Conservation (phyloP, 2,329 filamentous ascomycete genomes). For the Fusarium miscanthi region DNA sequence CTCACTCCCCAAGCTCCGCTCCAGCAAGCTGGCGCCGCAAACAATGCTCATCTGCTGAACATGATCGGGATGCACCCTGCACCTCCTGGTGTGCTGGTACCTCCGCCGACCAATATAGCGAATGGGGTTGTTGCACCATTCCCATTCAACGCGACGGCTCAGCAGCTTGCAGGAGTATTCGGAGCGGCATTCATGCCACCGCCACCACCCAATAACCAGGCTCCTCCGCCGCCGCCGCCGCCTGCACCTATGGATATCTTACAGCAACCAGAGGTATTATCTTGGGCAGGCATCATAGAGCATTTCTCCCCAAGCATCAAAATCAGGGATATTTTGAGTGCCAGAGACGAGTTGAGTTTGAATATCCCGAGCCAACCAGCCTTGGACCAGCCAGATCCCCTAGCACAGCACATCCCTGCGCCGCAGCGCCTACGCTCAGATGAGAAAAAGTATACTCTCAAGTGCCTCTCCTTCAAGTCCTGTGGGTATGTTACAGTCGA, state of each 20-base stretch:
- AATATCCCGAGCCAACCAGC: neutral
- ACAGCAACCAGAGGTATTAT: conserved; percentile 48
- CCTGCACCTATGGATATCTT: conserved; percentile 22
- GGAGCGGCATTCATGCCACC: neutral
- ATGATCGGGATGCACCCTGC: conserved; percentile 25
- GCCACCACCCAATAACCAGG: neutral
- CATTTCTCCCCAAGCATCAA: conserved; percentile 54
- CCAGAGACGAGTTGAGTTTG: conserved; percentile 3
- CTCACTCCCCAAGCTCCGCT: conserved; percentile 41
- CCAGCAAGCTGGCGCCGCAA: conserved; percentile 27
- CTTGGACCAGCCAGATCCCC: conserved; percentile 8
- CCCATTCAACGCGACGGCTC: neutral
- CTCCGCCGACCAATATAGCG: neutral
- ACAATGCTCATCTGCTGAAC: conserved; percentile 29
- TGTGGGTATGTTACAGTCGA: conserved; percentile 69
- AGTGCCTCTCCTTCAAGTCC: conserved; percentile 64
- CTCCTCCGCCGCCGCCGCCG: neutral
- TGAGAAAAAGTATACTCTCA: conserved; percentile 47
- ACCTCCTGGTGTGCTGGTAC: neutral
- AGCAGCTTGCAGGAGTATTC: conserved; percentile 3
- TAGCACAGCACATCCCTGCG: conserved; percentile 40
- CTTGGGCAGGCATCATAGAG: conserved; percentile 57
- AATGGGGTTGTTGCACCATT: neutral
- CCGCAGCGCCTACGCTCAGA: conserved; percentile 40
- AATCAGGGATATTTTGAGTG: conserved; percentile 41